These are phyloP conservation scores for Starmera stellimalicola DNA, from an alignment of 1,139 yeast species.

Conservation along the genomic window DNA sequence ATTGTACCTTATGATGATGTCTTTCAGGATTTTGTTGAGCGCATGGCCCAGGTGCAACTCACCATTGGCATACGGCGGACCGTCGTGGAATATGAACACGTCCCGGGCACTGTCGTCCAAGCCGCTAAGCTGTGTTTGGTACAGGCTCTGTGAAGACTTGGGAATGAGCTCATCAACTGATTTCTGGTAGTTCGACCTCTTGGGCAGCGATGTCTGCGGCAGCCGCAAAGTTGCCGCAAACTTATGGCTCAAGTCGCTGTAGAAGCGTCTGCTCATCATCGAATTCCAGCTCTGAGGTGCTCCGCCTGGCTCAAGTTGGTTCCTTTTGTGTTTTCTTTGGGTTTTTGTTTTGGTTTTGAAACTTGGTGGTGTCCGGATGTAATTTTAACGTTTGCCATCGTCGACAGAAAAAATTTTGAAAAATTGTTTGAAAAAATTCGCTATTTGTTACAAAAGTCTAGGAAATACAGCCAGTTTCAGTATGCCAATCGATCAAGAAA, in stretches of 20 bases:
- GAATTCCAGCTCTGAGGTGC: too few species aligned
- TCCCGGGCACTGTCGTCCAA: constrained; percentile 24
- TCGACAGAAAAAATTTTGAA: not conserved
- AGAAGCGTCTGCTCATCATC: too few species aligned
- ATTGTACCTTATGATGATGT: constrained; percentile 68
- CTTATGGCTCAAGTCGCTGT: constrained; percentile 15
- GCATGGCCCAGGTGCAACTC: constrained; percentile 92
- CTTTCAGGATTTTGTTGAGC: constrained; percentile 79
- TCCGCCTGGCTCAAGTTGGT: not conserved
- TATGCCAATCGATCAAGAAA: constrained; percentile 85
- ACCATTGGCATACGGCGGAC: constrained; percentile 98
- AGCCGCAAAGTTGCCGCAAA: constrained; percentile 22
- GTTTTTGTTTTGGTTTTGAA: too few species aligned
- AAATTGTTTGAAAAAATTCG: not conserved
- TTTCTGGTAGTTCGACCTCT: constrained; percentile 32
- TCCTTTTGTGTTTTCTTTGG: not conserved
- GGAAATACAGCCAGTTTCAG: constrained; percentile 7
- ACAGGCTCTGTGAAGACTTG: constrained; percentile 27
- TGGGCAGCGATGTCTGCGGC: constrained; percentile 45
- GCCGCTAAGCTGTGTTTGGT: constrained; percentile 18
- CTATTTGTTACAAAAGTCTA: not conserved
- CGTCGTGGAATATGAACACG: constrained; percentile 78
- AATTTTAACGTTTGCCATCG: not conserved
- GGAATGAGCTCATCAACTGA: constrained; percentile 25
- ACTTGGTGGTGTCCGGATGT: too few species aligned